Base-by-base conservation (phyloP, 2,329 filamentous ascomycete species). In the Alternaria atra region DNA sequence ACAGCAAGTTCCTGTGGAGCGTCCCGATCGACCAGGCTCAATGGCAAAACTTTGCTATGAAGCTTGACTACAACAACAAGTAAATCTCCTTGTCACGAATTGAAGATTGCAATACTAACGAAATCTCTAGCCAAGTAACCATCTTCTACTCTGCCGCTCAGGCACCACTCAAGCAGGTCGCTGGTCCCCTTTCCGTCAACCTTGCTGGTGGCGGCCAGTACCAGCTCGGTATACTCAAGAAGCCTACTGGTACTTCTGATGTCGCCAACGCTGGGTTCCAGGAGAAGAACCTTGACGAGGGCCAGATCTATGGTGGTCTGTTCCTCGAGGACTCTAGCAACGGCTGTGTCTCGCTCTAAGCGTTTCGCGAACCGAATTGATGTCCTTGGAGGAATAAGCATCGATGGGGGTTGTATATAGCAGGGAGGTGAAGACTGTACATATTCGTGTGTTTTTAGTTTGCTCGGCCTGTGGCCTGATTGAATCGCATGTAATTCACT, bases 161-260 rank as follows among this genome's bases (percentile, higher is more conserved):
- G 30, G 71, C 74, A 2, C 73, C 82, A 0, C 83, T 89, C 30
- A 76, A 80, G 32, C 72, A 78, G 1, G 83, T 84, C n/a, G 85
- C 82, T 1, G 74, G 79, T 17, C 76, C 82, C 0, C 68, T 84
- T 0, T 23, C 75, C 40, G 86, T 86, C 66, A 81, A 87, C 65
- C 80, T 87, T 56, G 80, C 81, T 40, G 87, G 87, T 5, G 82
- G 84, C 55, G 87, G 87, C 23, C 86, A 89, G 72, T 88, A 84
- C 74, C 87, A 90, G 72, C 84, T 89, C 52, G 87, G 87, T 35
- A 72, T 89, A 1, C 78, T 90, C 60, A 89, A 89, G 83, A 89
- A 89, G 80, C 83, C 85, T 6, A 81, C 84, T 48, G 80, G 84
- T 7, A 73, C 71, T 1, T 64, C 61, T n/a, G 78, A 79, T 52